These are phyloP conservation scores for Penicillium verhagenii DNA, from an alignment of 495 filamentous ascomycete species.

Conservation along the genomic window DNA sequence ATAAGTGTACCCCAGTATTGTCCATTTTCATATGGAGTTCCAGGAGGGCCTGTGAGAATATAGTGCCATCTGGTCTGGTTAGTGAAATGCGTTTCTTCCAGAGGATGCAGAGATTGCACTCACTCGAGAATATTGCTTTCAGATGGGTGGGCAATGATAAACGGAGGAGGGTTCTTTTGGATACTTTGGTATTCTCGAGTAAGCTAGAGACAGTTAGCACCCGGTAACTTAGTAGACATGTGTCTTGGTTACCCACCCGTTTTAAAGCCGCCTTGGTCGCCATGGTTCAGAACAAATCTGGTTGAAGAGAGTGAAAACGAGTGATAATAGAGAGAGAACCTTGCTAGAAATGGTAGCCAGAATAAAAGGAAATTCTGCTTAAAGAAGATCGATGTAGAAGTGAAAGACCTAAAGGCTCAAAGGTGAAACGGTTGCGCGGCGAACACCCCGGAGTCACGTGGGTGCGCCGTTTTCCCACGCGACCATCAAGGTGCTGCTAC, in stretches of 20 bases:
- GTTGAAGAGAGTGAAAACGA: background rate
- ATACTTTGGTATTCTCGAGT: constrained; percentile 93
- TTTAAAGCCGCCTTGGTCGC: constrained; percentile 82
- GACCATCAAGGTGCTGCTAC: constrained; percentile 5
- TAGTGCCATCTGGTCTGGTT: constrained; percentile 81
- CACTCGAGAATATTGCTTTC: constrained; percentile 94
- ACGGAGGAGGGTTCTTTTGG: constrained; percentile 87
- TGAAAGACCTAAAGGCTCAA: background rate
- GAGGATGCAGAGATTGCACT: constrained; percentile 16
- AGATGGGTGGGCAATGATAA: constrained; percentile 90
- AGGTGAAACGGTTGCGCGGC: background rate
- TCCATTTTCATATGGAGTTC: constrained; percentile 89
- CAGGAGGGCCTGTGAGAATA: constrained; percentile 92
- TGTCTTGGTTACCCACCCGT: constrained; percentile 56
- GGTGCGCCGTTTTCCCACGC: constrained; percentile 15
- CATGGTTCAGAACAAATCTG: constrained; percentile 46
- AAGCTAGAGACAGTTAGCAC: constrained; percentile 54
- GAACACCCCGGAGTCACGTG: constrained; percentile 3
- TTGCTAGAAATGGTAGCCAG: background rate
- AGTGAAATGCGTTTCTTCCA: background rate
- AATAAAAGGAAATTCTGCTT: background rate
- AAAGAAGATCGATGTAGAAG: background rate
- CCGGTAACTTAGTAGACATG: background rate
- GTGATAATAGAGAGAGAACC: background rate
- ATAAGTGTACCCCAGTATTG: constrained; percentile 98